Evolutionary conservation across 2,329 filamentous ascomycete species (phyloP), one percentile per base, ranked within the genome.

Genomic region (Aspergillus latus): DNA sequence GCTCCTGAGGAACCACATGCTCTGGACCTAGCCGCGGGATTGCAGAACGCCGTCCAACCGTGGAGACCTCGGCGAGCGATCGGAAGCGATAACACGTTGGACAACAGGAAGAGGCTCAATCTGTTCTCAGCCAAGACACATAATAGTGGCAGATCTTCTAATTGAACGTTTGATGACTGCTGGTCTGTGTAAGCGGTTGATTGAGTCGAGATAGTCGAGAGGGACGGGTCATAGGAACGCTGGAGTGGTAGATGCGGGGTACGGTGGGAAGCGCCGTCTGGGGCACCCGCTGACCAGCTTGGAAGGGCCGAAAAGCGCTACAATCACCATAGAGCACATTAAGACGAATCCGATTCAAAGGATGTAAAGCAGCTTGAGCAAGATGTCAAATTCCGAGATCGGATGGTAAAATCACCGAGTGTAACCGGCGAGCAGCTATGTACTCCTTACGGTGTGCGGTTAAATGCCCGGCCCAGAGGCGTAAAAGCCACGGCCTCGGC

Each of bases 401-500:
- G 48, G 54, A 50, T 34, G 42, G 21, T 36, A 34, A 52, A 52
- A 36, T 30, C 32, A 46, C 50, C 50, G 50, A 46, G 26, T 47
- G 50, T 52, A 52, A 47, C 50, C 50, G 49, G 3, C n/a, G n/a
- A 37, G 13, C 1, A 48, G 48, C 45, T 39, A 28, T 21, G 21
- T 11, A 37, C 34, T 37, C 9, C 34, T 9, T 37, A 37, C 21
- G 21, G 34, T 10, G 11, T 37, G 10, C 10, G 36, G 5, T 30
- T 47, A 54, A 51, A 53, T 45, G 45, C 32, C 51, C 57, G 45
- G 47, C 28, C 52, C 26, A 44, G 37, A 49, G 49, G 29, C 10
- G 50, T 42, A 34, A 49, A 47, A 48, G 21, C 34, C 40, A 29
- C 42, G 49, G 58, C 58, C 58, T 60, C 58, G 58, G 58, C 43